Percentiles rank a stretch among this genome's conserved stretches.
These are phyloP conservation scores for Botrytis cinerea DNA, from an alignment of 2,329 filamentous ascomycete species.

Conservation along the genomic window DNA sequence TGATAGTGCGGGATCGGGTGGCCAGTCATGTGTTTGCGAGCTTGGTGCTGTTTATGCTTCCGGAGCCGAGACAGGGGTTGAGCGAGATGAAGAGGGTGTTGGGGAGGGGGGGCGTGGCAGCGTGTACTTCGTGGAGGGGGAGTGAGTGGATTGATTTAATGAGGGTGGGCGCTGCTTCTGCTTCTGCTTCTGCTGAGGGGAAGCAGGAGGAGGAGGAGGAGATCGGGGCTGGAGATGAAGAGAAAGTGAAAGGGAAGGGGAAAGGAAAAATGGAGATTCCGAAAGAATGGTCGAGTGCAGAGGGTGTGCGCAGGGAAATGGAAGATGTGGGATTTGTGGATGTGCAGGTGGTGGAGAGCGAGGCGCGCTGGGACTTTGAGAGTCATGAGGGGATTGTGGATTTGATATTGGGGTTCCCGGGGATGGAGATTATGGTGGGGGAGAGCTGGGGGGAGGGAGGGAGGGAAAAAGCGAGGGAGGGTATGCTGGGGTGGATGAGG, in stretches of 20 bases:
- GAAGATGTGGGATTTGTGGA: background rate
- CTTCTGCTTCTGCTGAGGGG: too few species aligned
- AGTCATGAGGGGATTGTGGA: background rate
- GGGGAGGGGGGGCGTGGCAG: too few species aligned
- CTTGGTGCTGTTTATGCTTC: too few species aligned
- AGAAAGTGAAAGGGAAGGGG: background rate
- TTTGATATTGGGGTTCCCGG: background rate
- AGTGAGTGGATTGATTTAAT: too few species aligned
- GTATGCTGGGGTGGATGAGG: background rate
- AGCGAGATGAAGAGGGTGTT: too few species aligned
- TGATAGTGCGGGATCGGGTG: too few species aligned
- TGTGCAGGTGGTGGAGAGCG: background rate
- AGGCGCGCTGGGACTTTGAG: background rate
- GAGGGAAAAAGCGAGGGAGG: background rate
- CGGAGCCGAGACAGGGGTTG: too few species aligned
- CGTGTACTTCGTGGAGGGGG: too few species aligned
- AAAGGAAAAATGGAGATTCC: background rate
- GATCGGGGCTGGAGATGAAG: background rate
- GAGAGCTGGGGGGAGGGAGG: background rate
- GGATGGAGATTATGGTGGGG: background rate
- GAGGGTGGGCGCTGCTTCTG: background rate
- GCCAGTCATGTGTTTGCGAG: too few species aligned
- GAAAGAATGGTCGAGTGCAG: background rate
- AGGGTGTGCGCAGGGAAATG: background rate
- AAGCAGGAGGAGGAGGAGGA: background rate